phyloP scores from a whole-genome alignment of 192 early-diverging fungal species.

The Mortierella hygrophila region DNA sequence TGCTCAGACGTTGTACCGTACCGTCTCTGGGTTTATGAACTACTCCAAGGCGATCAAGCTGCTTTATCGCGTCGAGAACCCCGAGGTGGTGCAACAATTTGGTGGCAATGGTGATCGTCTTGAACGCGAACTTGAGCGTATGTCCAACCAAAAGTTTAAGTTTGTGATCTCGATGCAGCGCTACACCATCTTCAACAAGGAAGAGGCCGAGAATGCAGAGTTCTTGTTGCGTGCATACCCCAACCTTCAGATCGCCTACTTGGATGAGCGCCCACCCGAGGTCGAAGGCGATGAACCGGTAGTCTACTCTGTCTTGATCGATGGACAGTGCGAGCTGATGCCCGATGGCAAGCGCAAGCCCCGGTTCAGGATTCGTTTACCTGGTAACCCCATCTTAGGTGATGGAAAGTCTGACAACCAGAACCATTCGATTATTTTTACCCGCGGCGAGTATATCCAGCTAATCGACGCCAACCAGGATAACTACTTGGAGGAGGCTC shows the following conservation, averaged over 20 bases:
- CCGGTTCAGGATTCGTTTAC: constrained; percentile 80
- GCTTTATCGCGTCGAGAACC: constrained; percentile 84
- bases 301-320: constrained; percentile 78
- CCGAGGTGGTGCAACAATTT: constrained; percentile 77
- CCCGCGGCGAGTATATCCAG: constrained; percentile 90
- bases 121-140: constrained; percentile 75
- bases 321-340: constrained; percentile 77
- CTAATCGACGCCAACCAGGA: constrained; percentile 93
- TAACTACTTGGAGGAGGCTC: constrained; percentile 91
- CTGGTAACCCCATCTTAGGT: constrained; percentile 90
- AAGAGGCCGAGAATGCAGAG: constrained; percentile 81
- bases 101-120: constrained; percentile 74
- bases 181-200: constrained; percentile 81
- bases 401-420: constrained; percentile 95
- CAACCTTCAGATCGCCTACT: constrained; percentile 83
- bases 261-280: constrained; percentile 76
- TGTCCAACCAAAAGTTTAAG: constrained; percentile 85
- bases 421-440: constrained; percentile 87
- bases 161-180: constrained; percentile 90
- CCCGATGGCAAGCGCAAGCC: constrained; percentile 83
- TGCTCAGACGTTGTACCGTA: constrained; percentile 88
- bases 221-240: constrained; percentile 83
- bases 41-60: constrained; percentile 88
- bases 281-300: constrained; percentile 71
- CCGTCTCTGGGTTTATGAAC: constrained; percentile 90